Evolutionary conservation across 2,329 filamentous ascomycete species (phyloP), one percentile per base, ranked within the genome.

Genomic region (Pezicula rhizophila): DNA sequence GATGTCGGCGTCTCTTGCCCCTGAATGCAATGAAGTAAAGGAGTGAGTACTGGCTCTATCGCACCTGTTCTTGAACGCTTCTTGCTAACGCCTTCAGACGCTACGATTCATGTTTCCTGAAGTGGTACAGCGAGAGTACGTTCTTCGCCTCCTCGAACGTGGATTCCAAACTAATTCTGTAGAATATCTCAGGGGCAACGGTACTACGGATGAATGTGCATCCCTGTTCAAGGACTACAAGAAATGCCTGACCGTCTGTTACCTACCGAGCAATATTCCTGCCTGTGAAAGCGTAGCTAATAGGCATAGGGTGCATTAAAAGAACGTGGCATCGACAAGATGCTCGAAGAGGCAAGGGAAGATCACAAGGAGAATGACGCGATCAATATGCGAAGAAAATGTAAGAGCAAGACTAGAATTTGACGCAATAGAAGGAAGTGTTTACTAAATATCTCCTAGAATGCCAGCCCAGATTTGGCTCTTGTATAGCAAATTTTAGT

Each of bases 71-170:
- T 20, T 42, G 31, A 31, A 6, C 3, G 46, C 28, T 42, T 45
- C 18, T 45, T 39, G 28, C 18, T 33, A 45, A 60, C 48, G 38
- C 2, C 26, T 46, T 20, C 53, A 96, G 91, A 67, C 88, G 85
- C 60, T 99, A 99, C 66, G 93, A 99, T 68, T 91, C 86, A 46
- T 99, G 93, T 72, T 99, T 99, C 67, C 74, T 99, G 56, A 97
- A 96, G 71, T 99, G 93, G 93, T 99, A 99, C 69, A 96, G 91
- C 65, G 93, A 99, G 71, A 97, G 93, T 96, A 76, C 51, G 85
- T 68, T 26, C 46, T 45, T 51, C 37, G 45, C 45, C 58, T 60
- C 44, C 56, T 47, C 14, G 42, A 42, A 28, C 33, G 47, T n/a
- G 46, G 15, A 12, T 23, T 54, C 42, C 33, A 50, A 49, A 49